Percentiles rank a stretch among this genome's conserved stretches.
These are phyloP conservation scores for Deinandra increscens DNA, from an alignment of 129 eudicot genomes.

Conservation along the genomic window DNA sequence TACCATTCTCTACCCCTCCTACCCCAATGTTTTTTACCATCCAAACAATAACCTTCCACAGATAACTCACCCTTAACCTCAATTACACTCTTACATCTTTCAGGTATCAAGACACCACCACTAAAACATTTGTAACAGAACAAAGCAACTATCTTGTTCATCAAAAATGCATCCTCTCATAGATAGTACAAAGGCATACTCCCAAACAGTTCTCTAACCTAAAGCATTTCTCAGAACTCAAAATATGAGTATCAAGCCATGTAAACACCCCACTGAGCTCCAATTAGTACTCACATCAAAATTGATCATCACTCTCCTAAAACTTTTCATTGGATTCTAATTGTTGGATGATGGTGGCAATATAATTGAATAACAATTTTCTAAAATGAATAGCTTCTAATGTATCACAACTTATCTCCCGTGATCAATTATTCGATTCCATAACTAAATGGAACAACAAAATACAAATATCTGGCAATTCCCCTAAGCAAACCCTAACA, in stretches of 20 bases:
- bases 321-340: no score
- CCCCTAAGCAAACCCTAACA: slow-evolving; percentile 26
- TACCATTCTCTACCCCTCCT: slow-evolving; percentile 2
- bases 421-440: background rate
- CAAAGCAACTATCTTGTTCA: slow-evolving; percentile 1
- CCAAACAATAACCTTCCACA: slow-evolving; percentile 17
- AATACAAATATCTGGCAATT: background rate
- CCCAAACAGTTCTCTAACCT: no score
- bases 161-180: background rate
- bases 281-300: no score
- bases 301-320: no score
- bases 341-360: no score
- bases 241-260: no score
- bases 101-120: background rate
- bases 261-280: no score
- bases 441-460: background rate
- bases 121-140: background rate
- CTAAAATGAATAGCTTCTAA: background rate
- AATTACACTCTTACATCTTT: slow-evolving; percentile 7
- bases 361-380: no score
- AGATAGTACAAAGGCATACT: no score
- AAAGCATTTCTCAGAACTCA: no score
- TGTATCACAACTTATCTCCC: background rate
- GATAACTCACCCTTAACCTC: background rate
- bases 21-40: background rate